Percentiles rank a stretch among this genome's conserved stretches.
These are phyloP conservation scores for Ceratocystiopsis sp. DNA, from an alignment of 2,329 filamentous ascomycete genomes.

Conservation along the genomic window DNA sequence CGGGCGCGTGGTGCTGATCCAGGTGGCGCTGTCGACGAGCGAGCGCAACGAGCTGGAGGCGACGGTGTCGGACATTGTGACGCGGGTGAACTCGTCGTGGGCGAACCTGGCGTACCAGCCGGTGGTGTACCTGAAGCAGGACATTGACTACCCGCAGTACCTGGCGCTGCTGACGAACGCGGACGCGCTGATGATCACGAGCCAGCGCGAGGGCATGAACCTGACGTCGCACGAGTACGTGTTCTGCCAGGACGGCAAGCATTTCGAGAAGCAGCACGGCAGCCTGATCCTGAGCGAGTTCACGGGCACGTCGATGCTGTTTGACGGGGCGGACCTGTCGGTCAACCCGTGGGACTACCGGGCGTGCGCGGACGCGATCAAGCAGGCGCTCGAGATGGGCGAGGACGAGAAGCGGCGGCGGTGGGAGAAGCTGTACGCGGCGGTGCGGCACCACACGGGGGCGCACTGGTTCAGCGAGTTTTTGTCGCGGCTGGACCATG, in stretches of 20 bases:
- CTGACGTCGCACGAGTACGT: conserved; percentile 88
- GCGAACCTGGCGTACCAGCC: conserved; percentile 86
- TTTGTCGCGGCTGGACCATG: conserved; percentile 49
- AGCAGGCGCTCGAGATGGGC: conserved; percentile 64
- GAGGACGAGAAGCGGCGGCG: conserved; percentile 55
- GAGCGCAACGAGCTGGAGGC: conserved; percentile 79
- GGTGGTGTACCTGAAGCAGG: conserved; percentile 84
- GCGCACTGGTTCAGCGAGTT: conserved; percentile 74
- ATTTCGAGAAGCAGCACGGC: conserved; percentile 60
- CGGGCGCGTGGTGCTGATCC: conserved; percentile 76
- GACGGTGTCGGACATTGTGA: conserved; percentile 84
- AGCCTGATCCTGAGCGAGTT: conserved; percentile 90
- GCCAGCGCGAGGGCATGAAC: conserved; percentile 94
- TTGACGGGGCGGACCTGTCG: conserved; percentile 61
- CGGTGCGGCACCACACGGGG: conserved; percentile 68
- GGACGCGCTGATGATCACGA: conserved; percentile 86
- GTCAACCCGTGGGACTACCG: conserved; percentile 95
- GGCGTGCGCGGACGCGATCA: conserved; percentile 73
- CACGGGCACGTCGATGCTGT: conserved; percentile 77
- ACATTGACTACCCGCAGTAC: conserved; percentile 84
- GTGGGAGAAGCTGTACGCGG: conserved; percentile 56
- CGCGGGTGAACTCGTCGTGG: conserved; percentile 80
- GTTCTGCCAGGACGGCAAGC: conserved; percentile 74
- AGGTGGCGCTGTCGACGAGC: conserved; percentile 80
- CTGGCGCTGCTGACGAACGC: conserved; percentile 81